A percentile compares a stretch with the other conserved stretches of the same genome.
Evolutionary conservation across 2,329 filamentous ascomycete species (phyloP).

Genomic region (Arthrobotrys sphaeroides): DNA sequence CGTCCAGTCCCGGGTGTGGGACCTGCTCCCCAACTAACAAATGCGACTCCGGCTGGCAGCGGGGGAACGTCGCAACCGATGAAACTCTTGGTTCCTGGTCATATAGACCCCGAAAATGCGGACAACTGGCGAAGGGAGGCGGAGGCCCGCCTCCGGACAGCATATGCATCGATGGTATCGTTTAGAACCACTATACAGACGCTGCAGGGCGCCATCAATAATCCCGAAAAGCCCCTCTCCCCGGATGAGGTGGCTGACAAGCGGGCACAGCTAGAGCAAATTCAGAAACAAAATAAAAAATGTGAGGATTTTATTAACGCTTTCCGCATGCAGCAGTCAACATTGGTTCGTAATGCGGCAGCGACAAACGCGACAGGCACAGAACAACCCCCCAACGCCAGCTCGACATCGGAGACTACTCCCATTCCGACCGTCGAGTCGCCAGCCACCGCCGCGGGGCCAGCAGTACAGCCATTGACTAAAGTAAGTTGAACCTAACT

Average conservation of each 20-base stretch:
- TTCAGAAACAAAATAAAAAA: slow-evolving; percentile 51
- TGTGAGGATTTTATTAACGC: slow-evolving; percentile 52
- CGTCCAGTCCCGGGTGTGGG: neutral
- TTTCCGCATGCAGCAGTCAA: slow-evolving; percentile 48
- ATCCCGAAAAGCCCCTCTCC: slow-evolving; percentile 40
- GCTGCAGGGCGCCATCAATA: slow-evolving; percentile 33
- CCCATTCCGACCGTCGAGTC: neutral
- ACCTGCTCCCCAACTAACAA: neutral
- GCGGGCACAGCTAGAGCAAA: slow-evolving; percentile 29
- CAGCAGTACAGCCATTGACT: slow-evolving; percentile 1
- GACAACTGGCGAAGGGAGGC: slow-evolving; percentile 51
- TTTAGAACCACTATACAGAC: slow-evolving; percentile 40
- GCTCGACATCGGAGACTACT: neutral
- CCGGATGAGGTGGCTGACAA: slow-evolving; percentile 33
- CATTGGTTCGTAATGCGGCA: slow-evolving; percentile 28
- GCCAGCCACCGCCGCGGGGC: neutral
- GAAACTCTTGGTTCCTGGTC: slow-evolving; percentile 47
- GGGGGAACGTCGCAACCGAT: slow-evolving; percentile 39
- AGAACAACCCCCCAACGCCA: neutral
- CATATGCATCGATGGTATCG: slow-evolving; percentile 49
- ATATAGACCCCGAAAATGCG: slow-evolving; percentile 51
- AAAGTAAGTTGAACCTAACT: slow-evolving; percentile 23
- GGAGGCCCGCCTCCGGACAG: slow-evolving; percentile 44
- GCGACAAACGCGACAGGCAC: neutral
- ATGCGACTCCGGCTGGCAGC: neutral